Evolutionary conservation across 768 basidiomycete genomes (phyloP).

Genomic region (Leccinellum albellum): DNA sequence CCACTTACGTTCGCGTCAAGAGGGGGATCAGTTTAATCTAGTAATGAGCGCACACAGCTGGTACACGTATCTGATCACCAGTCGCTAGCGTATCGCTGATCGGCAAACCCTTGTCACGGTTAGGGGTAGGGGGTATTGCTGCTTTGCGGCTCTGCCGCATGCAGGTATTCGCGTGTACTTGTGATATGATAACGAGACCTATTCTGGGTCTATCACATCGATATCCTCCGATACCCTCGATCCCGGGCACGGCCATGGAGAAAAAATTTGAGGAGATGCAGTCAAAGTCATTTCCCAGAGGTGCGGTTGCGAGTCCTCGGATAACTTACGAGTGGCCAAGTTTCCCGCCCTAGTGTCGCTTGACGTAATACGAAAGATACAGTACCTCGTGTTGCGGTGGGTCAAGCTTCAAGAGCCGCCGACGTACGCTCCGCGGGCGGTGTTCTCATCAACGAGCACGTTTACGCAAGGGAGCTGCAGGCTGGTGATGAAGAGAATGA

Average conservation of each 20-base stretch:
- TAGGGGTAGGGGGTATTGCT: conserved; percentile 11
- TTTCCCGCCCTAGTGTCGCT: not conserved
- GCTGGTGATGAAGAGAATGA: conserved; percentile 7
- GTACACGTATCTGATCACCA: conserved; percentile 9
- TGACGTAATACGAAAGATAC: not conserved
- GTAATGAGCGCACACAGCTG: conserved; percentile 12
- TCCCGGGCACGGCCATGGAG: conserved; percentile 13
- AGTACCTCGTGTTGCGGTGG: not conserved
- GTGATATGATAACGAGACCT: conserved; percentile 10
- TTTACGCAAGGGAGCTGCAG: conserved; percentile 29
- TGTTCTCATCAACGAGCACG: conserved; percentile 12
- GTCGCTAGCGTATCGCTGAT: conserved; percentile 9
- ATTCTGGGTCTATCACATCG: conserved; percentile 7
- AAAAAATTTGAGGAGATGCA: not conserved
- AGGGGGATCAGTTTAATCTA: not conserved
- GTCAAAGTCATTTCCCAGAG: not conserved
- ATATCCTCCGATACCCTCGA: conserved; percentile 14
- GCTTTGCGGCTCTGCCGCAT: not conserved
- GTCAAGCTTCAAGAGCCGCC: conserved; percentile 3
- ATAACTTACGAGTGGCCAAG: not conserved
- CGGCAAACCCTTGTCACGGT: not conserved
- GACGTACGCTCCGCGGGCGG: conserved; percentile 2
- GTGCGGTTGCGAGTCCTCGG: not conserved
- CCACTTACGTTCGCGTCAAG: not conserved
- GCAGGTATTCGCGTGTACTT: conserved; percentile 23